Conservation (phyloP, 169 alveolate species). For the Cryptosporidium tyzzeri region DNA sequence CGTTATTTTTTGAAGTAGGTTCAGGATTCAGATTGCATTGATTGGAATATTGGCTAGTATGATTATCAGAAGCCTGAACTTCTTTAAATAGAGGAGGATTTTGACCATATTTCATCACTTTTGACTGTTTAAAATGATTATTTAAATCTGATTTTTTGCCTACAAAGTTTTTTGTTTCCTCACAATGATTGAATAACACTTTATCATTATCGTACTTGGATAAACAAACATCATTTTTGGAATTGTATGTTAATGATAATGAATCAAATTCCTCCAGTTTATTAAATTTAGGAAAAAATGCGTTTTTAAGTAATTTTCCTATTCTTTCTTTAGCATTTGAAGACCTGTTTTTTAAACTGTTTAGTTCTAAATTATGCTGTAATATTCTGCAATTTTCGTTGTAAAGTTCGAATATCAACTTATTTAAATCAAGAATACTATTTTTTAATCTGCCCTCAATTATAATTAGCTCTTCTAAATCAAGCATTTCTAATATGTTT, state of each 20-base stretch:
- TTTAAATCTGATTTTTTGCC: no score
- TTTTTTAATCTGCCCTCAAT: conserved; percentile 17
- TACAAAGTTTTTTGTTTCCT: background rate
- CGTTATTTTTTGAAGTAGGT: background rate
- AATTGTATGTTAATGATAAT: background rate
- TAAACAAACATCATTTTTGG: background rate
- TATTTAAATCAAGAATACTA: conserved; percentile 15
- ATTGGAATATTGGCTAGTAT: background rate
- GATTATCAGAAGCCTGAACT: background rate
- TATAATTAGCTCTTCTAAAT: background rate
- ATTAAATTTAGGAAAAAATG: background rate
- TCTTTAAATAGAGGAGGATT: background rate
- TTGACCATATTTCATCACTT: background rate
- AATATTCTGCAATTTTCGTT: conserved; percentile 38
- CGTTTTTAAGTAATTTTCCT: background rate
- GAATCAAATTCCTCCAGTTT: background rate
- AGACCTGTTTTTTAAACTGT: background rate
- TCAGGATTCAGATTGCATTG: background rate
- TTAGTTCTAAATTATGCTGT: background rate
- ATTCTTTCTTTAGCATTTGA: background rate
- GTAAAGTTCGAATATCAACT: conserved; percentile 26
- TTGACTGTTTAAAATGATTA: background rate
- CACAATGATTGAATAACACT: background rate
- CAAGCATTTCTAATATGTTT: background rate
- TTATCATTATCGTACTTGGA: background rate